phyloP scores from a whole-genome alignment of 768 basidiomycete genomes.

The Hebeloma cylindrosporum region DNA sequence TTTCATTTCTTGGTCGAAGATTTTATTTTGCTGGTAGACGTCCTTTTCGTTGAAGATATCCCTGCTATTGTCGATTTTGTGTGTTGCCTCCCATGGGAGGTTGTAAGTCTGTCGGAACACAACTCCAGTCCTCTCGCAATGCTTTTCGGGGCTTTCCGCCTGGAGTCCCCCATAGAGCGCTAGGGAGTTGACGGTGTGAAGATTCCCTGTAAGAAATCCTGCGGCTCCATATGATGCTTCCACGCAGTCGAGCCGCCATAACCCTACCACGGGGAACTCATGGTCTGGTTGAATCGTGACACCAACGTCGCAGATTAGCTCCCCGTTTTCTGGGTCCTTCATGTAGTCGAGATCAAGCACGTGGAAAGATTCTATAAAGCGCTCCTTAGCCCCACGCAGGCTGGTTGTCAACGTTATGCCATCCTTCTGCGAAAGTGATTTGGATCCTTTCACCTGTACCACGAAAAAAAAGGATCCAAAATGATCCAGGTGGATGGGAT shows the following conservation, averaged over 20 bases:
- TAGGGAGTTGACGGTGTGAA: conserved; percentile 19
- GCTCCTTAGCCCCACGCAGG: not conserved
- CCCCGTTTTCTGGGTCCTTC: conserved; percentile 10
- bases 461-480: conserved; percentile 23
- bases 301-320: conserved; percentile 17
- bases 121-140: conserved; percentile 7
- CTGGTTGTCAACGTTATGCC: no score
- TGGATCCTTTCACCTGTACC: conserved; percentile 18
- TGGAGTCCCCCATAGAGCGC: conserved; percentile 17
- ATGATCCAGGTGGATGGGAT: no score
- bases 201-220: conserved; percentile 12
- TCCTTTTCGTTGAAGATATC: conserved; percentile 8
- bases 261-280: conserved; percentile 12
- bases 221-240: conserved; percentile 19
- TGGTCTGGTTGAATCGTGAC: conserved; percentile 5
- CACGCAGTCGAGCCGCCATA: conserved; percentile 17
- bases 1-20: not conserved
- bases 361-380: conserved; percentile 9
- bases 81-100: conserved; percentile 14
- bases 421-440: conserved; percentile 5
- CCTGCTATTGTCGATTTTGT: conserved; percentile 10
- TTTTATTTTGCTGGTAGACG: not conserved
- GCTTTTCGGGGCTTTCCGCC: conserved; percentile 7
- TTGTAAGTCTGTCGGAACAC: conserved; percentile 16
- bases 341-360: conserved; percentile 18